Evolutionary conservation across 306 rosid genomes (phyloP), one percentile per base, ranked within the genome.

Genomic region (Delonix regia): DNA sequence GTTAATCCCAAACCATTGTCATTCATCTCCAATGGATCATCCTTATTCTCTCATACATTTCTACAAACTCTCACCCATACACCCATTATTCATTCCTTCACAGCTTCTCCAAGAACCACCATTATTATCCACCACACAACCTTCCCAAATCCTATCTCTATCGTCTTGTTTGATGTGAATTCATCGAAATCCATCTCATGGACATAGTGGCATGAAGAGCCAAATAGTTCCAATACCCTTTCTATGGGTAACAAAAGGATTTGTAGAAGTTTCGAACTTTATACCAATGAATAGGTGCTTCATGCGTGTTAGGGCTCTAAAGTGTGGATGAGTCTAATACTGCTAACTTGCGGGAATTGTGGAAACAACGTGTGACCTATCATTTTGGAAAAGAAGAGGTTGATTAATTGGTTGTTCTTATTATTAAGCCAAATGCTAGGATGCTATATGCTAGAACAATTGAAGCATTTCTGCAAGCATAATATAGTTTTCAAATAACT

Each of bases 331-430:
- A 48, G 60, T 38, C 93, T 93, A 0, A 22, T 9, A 1, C 64
- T 81, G 19, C 90, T 84, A 0, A 42, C 9, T 0, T 93, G 98
- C 75, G 4, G 1, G 44, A 41, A 24, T 0, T 93, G 97, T 0
- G 67, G 64, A 9, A 84, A 81, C 21, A 87, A 86, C 2, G 84
- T 39, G 3, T 86, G 69, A 78, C 95, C 93, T 0, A 8, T 93
- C 0, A 11, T 89, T 0, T 73, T 75, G 0, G 39, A 70, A 13
- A 64, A 72, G 14, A 86, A 82, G 78, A 82, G 69, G 38, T 4
- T 10, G 0, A 89, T 93, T 30, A 91, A 93, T 18, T 91, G 98
- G 94, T 47, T 93, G 63, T 91, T 91, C 71, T 66, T 93, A 69
- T 74, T 89, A 1, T 21, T 89, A 18, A 90, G 94, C 0, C 85